phyloP scores from a whole-genome alignment of 1,139 yeast genomes.

The Geotrichum bryndzae region DNA sequence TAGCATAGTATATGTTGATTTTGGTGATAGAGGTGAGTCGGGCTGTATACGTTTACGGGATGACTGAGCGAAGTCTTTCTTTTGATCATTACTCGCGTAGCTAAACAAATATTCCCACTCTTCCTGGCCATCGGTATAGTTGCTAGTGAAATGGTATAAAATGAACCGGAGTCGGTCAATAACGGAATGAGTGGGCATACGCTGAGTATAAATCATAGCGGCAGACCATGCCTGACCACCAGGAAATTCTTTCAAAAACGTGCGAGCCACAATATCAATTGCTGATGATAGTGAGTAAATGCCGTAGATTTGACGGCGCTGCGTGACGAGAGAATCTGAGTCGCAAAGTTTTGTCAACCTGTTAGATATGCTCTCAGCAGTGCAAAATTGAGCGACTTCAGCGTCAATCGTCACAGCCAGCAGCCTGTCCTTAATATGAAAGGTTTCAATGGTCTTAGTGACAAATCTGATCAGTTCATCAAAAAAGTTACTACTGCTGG shows the following conservation, averaged over 20 bases:
- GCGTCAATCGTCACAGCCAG: neutral
- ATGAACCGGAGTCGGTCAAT: constrained; percentile 4
- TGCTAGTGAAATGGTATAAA: neutral
- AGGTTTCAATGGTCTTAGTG: neutral
- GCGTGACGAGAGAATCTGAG: neutral
- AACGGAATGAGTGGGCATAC: neutral
- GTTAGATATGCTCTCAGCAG: neutral
- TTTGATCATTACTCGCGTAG: neutral
- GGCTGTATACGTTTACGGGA: neutral
- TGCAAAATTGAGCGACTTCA: neutral
- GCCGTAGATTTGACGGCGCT: neutral
- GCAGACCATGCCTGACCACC: constrained; percentile 3
- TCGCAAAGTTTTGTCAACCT: neutral
- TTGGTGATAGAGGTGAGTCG: neutral
- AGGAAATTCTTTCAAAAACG: neutral
- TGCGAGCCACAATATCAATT: constrained; percentile 3
- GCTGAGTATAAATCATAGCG: neutral
- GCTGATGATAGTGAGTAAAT: constrained; percentile 3
- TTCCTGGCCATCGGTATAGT: neutral
- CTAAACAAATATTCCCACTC: neutral
- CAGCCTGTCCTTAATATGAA: neutral
- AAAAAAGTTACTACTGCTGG: neutral
- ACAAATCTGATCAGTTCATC: neutral
- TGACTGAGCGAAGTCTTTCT: neutral
- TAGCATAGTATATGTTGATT: constrained; percentile 3